Percentiles rank a stretch among this genome's conserved stretches.
phyloP scores from a whole-genome alignment of 305 asterid species.

The Salvia sclarea region DNA sequence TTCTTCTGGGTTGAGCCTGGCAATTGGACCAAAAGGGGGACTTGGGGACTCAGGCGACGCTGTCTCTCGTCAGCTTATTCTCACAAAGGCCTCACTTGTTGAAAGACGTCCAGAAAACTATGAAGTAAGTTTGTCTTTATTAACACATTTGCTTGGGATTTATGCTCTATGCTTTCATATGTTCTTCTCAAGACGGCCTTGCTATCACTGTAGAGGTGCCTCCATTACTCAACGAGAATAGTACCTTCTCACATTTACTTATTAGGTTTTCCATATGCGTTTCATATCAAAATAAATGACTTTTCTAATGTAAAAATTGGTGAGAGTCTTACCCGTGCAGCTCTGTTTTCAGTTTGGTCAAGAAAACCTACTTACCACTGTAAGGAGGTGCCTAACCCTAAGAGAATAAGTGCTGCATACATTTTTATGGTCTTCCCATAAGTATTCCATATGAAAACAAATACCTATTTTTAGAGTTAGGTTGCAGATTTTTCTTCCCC shows the following conservation, averaged over 20 bases:
- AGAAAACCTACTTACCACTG: neutral
- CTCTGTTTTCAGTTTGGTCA: constrained; percentile 10
- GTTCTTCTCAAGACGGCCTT: constrained; percentile 18
- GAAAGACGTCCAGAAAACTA: constrained; percentile 98
- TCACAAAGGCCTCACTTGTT: constrained; percentile 86
- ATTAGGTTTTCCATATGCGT: neutral
- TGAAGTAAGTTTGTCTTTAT: constrained; percentile 67
- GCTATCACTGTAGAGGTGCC: constrained; percentile 16
- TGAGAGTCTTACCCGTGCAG: constrained; percentile 17
- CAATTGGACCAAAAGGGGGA: constrained; percentile 96
- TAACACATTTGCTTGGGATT: constrained; percentile 28
- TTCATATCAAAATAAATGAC: constrained; percentile 21
- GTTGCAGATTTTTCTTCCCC: neutral
- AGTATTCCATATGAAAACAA: neutral
- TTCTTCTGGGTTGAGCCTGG: constrained; percentile 74
- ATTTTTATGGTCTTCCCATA: neutral
- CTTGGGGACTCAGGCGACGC: constrained; percentile 96
- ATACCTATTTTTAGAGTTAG: neutral
- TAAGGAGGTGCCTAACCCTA: neutral
- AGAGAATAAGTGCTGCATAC: neutral
- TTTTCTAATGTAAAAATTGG: constrained; percentile 19
- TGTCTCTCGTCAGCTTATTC: constrained; percentile 92
- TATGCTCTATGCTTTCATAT: constrained; percentile 2
- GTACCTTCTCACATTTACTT: constrained; percentile 13
- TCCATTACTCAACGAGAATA: constrained; percentile 8